Evolutionary conservation across 139 green algal species (phyloP).

Genomic region (Volvox africanus): DNA sequence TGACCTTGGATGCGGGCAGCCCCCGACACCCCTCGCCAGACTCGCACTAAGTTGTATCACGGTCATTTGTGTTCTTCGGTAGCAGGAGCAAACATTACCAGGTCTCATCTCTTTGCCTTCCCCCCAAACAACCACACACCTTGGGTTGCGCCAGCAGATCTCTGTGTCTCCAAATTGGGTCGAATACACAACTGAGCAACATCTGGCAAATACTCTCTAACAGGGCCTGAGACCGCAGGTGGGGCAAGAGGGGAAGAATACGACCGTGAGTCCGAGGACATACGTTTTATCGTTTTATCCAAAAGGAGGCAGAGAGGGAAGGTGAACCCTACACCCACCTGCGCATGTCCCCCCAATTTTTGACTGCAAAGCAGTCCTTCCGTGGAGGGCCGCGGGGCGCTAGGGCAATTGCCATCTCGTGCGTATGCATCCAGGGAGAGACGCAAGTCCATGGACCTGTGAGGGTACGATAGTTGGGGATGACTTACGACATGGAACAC

Average conservation of each 20-base stretch:
- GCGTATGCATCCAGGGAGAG: constrained; percentile 12
- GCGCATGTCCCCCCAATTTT: constrained; percentile 44
- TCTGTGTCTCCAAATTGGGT: constrained; percentile 36
- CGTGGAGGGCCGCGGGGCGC: neutral
- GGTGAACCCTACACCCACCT: neutral
- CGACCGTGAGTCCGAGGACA: too few relatives aligned
- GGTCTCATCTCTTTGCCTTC: too few relatives aligned
- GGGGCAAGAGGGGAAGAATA: neutral
- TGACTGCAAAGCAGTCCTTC: constrained; percentile 37
- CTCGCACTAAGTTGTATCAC: too few relatives aligned
- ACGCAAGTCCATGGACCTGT: constrained; percentile 29
- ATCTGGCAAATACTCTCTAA: constrained; percentile 35
- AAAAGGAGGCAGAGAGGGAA: neutral
- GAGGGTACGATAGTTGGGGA: too few relatives aligned
- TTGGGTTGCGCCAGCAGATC: constrained; percentile 37
- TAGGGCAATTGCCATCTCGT: neutral
- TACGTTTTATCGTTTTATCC: too few relatives aligned
- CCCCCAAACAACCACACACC: neutral
- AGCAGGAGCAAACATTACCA: too few relatives aligned
- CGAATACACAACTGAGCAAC: constrained; percentile 45
- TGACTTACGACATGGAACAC: too few relatives aligned
- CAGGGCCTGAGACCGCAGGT: neutral
- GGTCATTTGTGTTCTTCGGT: too few relatives aligned
- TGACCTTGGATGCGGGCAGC: too few relatives aligned
- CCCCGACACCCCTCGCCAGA: too few relatives aligned